Evolutionary conservation across 768 basidiomycete species (phyloP), one percentile per base, ranked within the genome.

Genomic region (Leccinum fibrillosum): DNA sequence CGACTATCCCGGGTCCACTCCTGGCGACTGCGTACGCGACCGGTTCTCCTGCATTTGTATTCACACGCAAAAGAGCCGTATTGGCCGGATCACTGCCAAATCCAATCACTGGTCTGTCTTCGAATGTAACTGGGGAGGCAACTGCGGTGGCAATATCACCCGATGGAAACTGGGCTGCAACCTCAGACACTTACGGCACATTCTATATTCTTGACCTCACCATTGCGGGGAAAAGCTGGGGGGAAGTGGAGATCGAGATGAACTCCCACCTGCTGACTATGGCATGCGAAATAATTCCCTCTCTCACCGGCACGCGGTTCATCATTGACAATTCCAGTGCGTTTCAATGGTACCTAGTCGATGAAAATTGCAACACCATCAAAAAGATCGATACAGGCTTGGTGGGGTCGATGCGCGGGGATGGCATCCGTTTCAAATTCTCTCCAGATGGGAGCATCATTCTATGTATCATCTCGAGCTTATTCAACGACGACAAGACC

Each of bases 111-210:
- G 11, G 15, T 2, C 34, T 30, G 1, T 45, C 59, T 19, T 0
- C 52, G 11, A 15, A 34, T 28, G 5, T 11, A 0, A 10, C 50
- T 13, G 23, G 2, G n/a, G 28, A 39, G 5, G 28, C 53, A 2
- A 53, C 32, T 15, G 39, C 28, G 2, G 7, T 64, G 30, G 54
- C 65, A 1, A 53, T 71, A n/a, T 70, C 70, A 2, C 30, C 47
- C 0, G 62, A 71, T 53, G 66, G 70, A 2, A 48, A 34, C 32
- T 58, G 59, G 57, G 48, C 64, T 15, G 62, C 59, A 39, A 60
- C 61, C 2, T 53, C 53, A 21, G 34, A 47, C 19, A 7, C 10
- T 23, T 15, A 19, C 15, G 62, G 58, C 4, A 42, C 51, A 2
- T 48, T 64, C 26, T n/a, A 63, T n/a, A 57, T 64, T n/a, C 10